A percentile compares a stretch with the other conserved stretches of the same genome.
These are phyloP conservation scores for Picochlorum costavermella DNA, from an alignment of 139 green algal species.

Conservation along the genomic window DNA sequence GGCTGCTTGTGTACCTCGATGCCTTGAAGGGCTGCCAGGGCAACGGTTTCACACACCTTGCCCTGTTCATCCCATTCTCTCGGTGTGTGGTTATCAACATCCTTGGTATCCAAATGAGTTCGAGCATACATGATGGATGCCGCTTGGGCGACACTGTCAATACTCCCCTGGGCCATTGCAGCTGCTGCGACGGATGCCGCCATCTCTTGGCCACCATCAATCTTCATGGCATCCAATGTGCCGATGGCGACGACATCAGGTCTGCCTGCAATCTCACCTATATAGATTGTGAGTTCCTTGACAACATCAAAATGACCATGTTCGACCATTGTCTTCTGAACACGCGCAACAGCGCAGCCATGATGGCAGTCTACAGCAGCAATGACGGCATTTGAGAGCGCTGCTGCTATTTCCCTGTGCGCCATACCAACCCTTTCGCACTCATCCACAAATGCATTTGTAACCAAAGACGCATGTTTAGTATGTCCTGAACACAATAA, in stretches of 20 bases:
- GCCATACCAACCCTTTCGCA: not conserved
- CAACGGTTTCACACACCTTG: too few relatives aligned
- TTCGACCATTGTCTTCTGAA: not conserved
- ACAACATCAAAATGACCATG: not conserved
- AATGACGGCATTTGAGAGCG: not conserved
- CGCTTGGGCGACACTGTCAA: not conserved
- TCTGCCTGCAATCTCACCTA: not conserved
- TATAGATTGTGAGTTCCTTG: not conserved
- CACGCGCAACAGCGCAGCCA: not conserved
- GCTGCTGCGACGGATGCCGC: not conserved
- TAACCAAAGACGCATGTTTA: not conserved
- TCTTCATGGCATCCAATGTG: not conserved
- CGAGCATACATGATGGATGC: not conserved
- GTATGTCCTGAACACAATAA: not conserved
- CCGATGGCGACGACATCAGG: constrained; percentile 4
- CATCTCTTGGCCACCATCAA: not conserved
- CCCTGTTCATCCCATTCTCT: too few relatives aligned
- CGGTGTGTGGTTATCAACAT: too few relatives aligned
- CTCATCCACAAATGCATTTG: not conserved
- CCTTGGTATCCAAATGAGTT: too few relatives aligned
- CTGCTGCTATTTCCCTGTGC: not conserved
- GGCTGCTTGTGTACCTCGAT: too few relatives aligned
- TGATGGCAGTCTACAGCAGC: not conserved
- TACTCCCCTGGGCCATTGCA: not conserved
- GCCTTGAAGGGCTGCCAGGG: too few relatives aligned